These are phyloP conservation scores for Diatrype stigma DNA, from an alignment of 2,329 filamentous ascomycete genomes.

Conservation along the genomic window DNA sequence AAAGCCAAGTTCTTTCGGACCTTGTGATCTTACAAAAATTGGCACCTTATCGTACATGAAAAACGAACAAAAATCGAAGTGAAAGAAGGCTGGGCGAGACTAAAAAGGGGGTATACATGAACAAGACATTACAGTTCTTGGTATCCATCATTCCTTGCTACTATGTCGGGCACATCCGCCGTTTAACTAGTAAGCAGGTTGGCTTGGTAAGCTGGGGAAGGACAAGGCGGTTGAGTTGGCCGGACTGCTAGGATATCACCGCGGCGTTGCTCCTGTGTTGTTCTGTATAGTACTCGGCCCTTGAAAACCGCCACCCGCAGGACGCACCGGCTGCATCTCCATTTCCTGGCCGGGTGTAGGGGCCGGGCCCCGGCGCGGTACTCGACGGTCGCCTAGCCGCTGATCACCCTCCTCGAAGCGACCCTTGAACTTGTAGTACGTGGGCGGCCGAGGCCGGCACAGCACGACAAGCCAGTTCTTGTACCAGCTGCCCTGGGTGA, in stretches of 20 bases:
- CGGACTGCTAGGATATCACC: no score
- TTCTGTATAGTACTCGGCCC: constrained; percentile 44
- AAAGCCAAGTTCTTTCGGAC: no score
- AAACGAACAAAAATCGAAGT: no score
- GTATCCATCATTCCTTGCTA: neutral
- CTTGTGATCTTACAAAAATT: no score
- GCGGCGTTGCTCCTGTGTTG: constrained; percentile 11
- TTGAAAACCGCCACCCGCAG: constrained; percentile 45
- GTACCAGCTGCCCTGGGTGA: constrained; percentile 70
- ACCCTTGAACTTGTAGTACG: constrained; percentile 83
- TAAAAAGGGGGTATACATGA: neutral
- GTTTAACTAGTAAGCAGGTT: no score
- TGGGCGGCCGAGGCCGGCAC: constrained; percentile 77
- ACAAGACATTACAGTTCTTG: neutral
- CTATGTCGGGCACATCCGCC: neutral
- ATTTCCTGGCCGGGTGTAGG: constrained; percentile 53
- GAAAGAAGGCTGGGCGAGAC: neutral
- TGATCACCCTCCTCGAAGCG: constrained; percentile 78
- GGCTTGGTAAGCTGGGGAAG: neutral
- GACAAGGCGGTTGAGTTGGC: neutral
- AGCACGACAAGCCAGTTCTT: constrained; percentile 81
- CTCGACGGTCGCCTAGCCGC: constrained; percentile 62
- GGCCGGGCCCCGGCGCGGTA: constrained; percentile 45
- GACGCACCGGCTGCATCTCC: constrained; percentile 67
- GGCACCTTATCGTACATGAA: no score